Base-by-base conservation (phyloP, 345 rosid species). In the Populus pruinosa region DNA sequence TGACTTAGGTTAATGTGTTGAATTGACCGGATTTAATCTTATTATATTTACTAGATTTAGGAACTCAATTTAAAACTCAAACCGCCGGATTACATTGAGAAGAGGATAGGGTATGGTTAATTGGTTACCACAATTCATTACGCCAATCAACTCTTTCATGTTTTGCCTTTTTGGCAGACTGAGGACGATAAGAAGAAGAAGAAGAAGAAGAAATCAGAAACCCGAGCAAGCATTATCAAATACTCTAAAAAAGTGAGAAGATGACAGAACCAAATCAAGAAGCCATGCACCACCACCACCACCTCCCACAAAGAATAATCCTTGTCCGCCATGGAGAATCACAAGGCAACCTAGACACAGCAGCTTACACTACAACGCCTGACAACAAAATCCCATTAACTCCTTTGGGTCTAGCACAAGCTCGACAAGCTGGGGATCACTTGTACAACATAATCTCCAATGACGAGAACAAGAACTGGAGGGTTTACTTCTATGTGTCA, bases 261-360 rank as follows among this genome's bases (percentile, higher is more conserved):
- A 13, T 67, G 39, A 67, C 43, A 8, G 14, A 71, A 33, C 20
- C 66, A 68, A 38, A 56, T 47, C 75, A 31, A 64, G 25, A 70
- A 63, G 23, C 59, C 59, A 27, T 6, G 29, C 47, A 44, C 63
- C 67, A 44, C 35, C 68, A 14, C 76, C 62, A 63, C n/a, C 71
- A 83, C 41, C 88, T 92, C 5, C 99, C 99, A n/a, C 91, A 88
- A 77, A 90, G 99, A 44, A 96, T 96, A 78, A 91, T 96, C 84
- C 87, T 96, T 44, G 89, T 96, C 78, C 95, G 99, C 0, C 99
- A 96, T 80, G 99, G 99, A 23, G 97, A 96, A 82, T 96, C 99
- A 0, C 85, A 90, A 81, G 99, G 98, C 5, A 96, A 96, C 79
- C 91, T 91, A 29, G 90, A 93, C 87, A 88, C 88, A 41, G 79